Evolutionary conservation across 2,329 filamentous ascomycete genomes (phyloP).

Genomic region (Ophiocordyceps camponoti-saundersi): DNA sequence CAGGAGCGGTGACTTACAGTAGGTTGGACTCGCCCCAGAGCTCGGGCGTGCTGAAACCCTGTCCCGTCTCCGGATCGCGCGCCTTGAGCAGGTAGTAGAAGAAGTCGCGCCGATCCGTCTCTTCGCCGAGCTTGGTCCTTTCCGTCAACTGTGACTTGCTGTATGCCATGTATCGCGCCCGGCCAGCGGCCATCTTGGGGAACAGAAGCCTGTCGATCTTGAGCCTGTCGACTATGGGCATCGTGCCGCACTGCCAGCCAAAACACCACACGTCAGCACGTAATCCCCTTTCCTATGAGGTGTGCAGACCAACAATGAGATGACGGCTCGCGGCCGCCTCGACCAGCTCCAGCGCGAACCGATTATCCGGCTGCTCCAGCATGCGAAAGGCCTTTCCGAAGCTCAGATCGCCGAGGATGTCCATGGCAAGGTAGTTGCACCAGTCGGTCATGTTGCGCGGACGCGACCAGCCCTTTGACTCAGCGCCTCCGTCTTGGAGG

Average conservation of each 20-base stretch:
- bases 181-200: slow-evolving; percentile 45
- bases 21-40: slow-evolving; percentile 57
- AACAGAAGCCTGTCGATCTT: slow-evolving; percentile 53
- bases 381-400: slow-evolving; percentile 47
- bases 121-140: slow-evolving; percentile 47
- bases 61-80: slow-evolving; percentile 52
- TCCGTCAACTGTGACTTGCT: slow-evolving; percentile 50
- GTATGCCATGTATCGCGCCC: slow-evolving; percentile 55
- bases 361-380: slow-evolving; percentile 40
- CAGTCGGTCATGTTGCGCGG: slow-evolving; percentile 46
- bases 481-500: slow-evolving; percentile 18
- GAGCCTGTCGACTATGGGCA: slow-evolving; percentile 50
- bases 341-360: slow-evolving; percentile 50
- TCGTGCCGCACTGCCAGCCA: slow-evolving; percentile 44
- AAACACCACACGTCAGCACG: not conserved
- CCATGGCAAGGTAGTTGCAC: slow-evolving; percentile 46
- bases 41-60: slow-evolving; percentile 46
- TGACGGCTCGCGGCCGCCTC: slow-evolving; percentile 52
- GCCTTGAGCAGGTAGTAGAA: slow-evolving; percentile 61
- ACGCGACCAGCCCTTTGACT: slow-evolving; percentile 37
- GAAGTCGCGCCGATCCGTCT: slow-evolving; percentile 54
- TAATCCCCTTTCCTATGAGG: not conserved
- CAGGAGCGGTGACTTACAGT: slow-evolving; percentile 20
- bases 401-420: slow-evolving; percentile 42
- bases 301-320: slow-evolving; percentile 37